Percentiles rank a stretch among this genome's conserved stretches.
These are phyloP conservation scores for Mrakia frigida DNA, from an alignment of 768 basidiomycete species.

Conservation along the genomic window DNA sequence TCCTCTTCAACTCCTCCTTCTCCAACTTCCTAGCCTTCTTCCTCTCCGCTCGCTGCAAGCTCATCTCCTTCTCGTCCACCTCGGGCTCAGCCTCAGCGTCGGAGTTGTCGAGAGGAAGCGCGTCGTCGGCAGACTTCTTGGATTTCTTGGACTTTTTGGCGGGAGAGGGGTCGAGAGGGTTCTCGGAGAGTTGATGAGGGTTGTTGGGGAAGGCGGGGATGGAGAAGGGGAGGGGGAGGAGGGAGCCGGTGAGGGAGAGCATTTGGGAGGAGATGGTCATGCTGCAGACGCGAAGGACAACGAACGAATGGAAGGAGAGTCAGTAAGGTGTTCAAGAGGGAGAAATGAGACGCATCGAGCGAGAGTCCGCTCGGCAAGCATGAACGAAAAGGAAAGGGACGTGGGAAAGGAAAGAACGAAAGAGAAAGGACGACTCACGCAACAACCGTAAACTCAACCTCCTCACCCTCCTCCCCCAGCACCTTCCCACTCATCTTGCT, in stretches of 20 bases:
- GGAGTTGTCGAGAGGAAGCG: neutral
- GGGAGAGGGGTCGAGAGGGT: neutral
- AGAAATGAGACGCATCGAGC: no score
- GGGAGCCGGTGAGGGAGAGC: constrained; percentile 32
- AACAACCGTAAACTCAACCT: constrained; percentile 41
- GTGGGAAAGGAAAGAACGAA: neutral
- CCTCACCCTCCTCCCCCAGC: constrained; percentile 63
- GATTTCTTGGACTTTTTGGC: constrained; percentile 6
- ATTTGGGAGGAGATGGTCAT: constrained; percentile 30
- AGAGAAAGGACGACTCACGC: constrained; percentile 35
- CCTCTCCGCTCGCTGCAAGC: constrained; percentile 8
- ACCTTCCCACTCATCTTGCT: constrained; percentile 62
- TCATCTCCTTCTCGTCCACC: constrained; percentile 8
- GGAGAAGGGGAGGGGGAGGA: constrained; percentile 26
- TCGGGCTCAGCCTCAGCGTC: neutral
- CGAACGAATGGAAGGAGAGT: neutral
- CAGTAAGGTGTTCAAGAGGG: neutral
- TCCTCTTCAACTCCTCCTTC: constrained; percentile 15
- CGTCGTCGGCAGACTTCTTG: neutral
- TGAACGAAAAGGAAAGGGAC: no score
- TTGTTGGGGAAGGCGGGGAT: constrained; percentile 24
- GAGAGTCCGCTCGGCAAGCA: neutral
- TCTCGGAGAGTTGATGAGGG: neutral
- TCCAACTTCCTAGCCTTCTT: constrained; percentile 17
- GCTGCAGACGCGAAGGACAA: neutral